Conservation (phyloP, 441 rosid genomes). For the Adansonia grandidieri region DNA sequence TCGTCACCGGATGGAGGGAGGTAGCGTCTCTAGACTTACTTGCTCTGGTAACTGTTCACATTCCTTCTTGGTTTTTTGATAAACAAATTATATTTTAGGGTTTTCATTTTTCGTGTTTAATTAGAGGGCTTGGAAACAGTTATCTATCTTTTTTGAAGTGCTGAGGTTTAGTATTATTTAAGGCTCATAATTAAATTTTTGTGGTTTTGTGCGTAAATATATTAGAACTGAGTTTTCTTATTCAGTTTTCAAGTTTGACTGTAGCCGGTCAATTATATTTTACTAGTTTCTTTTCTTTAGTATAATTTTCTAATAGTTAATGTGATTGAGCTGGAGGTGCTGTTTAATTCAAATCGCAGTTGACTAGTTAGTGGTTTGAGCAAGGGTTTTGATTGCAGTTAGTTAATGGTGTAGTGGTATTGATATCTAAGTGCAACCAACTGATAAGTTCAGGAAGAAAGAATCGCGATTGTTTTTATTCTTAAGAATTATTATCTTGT, state of each 20-base stretch:
- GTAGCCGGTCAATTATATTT: conserved; percentile 1
- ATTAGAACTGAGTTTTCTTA: not conserved
- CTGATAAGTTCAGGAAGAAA: not conserved
- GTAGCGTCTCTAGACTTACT: conserved; percentile 96
- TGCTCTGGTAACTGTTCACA: conserved; percentile 82
- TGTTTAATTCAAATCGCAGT: not conserved
- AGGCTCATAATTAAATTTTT: not conserved
- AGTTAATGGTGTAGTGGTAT: not conserved
- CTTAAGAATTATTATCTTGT: conserved; percentile 9
- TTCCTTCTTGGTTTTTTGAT: conserved; percentile 51
- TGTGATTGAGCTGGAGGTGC: conserved; percentile 5
- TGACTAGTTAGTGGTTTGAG: conserved; percentile 15
- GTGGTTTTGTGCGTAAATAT: conserved; percentile 17
- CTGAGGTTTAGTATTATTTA: not conserved
- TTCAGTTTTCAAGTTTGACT: conserved; percentile 3
- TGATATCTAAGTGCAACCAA: conserved; percentile 20
- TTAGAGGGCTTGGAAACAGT: conserved; percentile 9
- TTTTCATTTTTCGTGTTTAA: conserved; percentile 10
- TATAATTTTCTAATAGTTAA: not conserved
- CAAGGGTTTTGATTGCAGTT: not conserved
- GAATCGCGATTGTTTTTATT: not conserved
- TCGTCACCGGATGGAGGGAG: conserved; percentile 99
- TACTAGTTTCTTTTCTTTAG: not conserved
- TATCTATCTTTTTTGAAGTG: conserved; percentile 1
- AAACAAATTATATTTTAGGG: conserved; percentile 4